Conservation (phyloP, 164 flowering plant genomes). For the grape (Vitis vinifera) region DNA sequence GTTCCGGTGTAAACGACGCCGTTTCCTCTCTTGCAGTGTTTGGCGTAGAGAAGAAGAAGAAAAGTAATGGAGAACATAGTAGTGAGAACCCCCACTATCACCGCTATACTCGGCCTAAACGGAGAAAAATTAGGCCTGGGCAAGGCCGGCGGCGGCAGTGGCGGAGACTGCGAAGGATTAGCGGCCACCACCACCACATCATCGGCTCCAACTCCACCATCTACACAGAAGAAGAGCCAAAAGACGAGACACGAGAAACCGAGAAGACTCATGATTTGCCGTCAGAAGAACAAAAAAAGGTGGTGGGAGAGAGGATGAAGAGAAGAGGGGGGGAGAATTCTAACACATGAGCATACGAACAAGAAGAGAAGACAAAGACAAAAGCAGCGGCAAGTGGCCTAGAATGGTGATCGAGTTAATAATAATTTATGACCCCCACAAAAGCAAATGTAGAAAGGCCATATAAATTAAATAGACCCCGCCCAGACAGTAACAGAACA, state of each 20-base stretch:
- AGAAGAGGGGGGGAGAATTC: no score
- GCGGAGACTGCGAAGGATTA: slow-evolving; percentile 1
- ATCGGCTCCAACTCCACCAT: background rate
- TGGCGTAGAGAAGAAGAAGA: slow-evolving; percentile 78
- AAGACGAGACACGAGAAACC: background rate
- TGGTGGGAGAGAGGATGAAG: no score
- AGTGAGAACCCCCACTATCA: slow-evolving; percentile 65
- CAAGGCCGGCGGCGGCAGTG: slow-evolving; percentile 17
- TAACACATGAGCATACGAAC: no score
- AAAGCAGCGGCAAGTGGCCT: no score
- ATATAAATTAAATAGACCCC: background rate
- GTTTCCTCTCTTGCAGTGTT: slow-evolving; percentile 57
- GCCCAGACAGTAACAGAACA: slow-evolving; percentile 1
- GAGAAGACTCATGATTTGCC: background rate
- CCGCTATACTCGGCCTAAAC: slow-evolving; percentile 63
- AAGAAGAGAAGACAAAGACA: no score
- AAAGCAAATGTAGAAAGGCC: no score
- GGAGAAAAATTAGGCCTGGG: slow-evolving; percentile 15
- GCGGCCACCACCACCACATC: background rate
- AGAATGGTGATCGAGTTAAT: no score
- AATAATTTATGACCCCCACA: no score
- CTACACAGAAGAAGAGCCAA: no score
- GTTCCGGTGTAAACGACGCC: slow-evolving; percentile 4
- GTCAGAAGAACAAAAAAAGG: no score
- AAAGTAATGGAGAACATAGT: slow-evolving; percentile 73